A percentile compares a stretch with the other conserved stretches of the same genome.
Evolutionary conservation across 2,329 filamentous ascomycete species (phyloP).

Genomic region (Thielaviopsis ethacetica): DNA sequence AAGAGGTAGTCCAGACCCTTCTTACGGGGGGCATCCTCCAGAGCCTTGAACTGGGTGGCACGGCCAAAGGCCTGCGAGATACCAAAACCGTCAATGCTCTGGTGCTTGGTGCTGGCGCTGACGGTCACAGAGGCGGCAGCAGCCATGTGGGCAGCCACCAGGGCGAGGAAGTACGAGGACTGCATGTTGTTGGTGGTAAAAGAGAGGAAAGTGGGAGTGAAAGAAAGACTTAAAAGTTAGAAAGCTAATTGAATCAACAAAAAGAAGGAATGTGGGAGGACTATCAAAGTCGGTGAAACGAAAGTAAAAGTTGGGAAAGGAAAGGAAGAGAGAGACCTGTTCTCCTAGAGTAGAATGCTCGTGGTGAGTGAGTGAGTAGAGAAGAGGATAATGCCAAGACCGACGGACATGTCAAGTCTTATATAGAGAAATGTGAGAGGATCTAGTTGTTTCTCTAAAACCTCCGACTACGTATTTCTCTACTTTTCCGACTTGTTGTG

Average conservation of each 20-base stretch:
- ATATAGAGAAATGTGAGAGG: background rate
- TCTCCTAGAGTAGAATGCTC: background rate
- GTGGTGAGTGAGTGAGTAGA: background rate
- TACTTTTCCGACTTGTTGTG: background rate
- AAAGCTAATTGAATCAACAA: background rate
- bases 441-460: background rate
- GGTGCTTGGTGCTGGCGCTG: constrained; percentile 16
- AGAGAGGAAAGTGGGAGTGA: no score
- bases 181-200: background rate
- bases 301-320: background rate
- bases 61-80: constrained; percentile 31
- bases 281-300: background rate
- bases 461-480: background rate
- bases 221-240: no score
- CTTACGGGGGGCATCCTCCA: constrained; percentile 17
- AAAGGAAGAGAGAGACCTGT: background rate
- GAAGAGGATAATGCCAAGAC: background rate
- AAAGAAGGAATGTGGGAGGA: background rate
- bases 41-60: constrained; percentile 24
- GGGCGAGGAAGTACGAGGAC: background rate
- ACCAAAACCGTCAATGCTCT: constrained; percentile 31
- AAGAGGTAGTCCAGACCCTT: constrained; percentile 29
- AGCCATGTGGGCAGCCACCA: background rate
- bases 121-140: constrained; percentile 18
- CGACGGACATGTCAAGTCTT: background rate